These are phyloP conservation scores for Hansenula anomala DNA, from an alignment of 1,139 yeast genomes.

Conservation along the genomic window DNA sequence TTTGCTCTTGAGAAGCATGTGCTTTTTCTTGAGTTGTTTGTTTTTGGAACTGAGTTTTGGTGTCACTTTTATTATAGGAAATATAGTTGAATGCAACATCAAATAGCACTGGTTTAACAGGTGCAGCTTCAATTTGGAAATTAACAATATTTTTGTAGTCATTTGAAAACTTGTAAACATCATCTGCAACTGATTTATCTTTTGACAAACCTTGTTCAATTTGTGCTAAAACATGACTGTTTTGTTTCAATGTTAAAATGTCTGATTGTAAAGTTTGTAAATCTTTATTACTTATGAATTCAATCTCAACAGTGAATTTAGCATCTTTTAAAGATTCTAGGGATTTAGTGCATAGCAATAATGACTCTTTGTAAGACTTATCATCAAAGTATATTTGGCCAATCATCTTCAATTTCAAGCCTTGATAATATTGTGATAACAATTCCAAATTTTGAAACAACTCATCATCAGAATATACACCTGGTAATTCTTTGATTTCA, in stretches of 20 bases:
- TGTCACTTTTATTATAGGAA: conserved; percentile 30
- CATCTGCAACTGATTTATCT: conserved; percentile 12
- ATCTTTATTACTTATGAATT: conserved; percentile 31
- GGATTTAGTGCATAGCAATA: conserved; percentile 45
- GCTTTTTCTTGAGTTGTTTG: conserved; percentile 1
- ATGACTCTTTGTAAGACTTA: conserved; percentile 45
- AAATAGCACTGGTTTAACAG: conserved; percentile 83
- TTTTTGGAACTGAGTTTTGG: not conserved
- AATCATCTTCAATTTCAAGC: conserved; percentile 39
- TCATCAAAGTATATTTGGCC: conserved; percentile 46
- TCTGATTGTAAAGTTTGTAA: conserved; percentile 27
- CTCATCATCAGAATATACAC: conserved; percentile 82
- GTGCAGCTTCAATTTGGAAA: conserved; percentile 41
- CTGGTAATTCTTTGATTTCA: conserved; percentile 76
- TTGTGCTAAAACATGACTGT: conserved; percentile 49
- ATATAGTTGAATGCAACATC: conserved; percentile 87
- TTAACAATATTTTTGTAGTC: conserved; percentile 11
- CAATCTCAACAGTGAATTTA: conserved; percentile 17
- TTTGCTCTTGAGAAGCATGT: conserved; percentile 1
- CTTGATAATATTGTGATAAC: conserved; percentile 41
- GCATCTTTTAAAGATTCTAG: conserved; percentile 18
- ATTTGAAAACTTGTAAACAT: conserved; percentile 9
- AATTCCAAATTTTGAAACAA: conserved; percentile 49
- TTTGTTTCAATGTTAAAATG: conserved; percentile 29
- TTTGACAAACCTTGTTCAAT: conserved; percentile 29